phyloP scores from a whole-genome alignment of 2,329 filamentous ascomycete genomes.

The Colletotrichum sp. region DNA sequence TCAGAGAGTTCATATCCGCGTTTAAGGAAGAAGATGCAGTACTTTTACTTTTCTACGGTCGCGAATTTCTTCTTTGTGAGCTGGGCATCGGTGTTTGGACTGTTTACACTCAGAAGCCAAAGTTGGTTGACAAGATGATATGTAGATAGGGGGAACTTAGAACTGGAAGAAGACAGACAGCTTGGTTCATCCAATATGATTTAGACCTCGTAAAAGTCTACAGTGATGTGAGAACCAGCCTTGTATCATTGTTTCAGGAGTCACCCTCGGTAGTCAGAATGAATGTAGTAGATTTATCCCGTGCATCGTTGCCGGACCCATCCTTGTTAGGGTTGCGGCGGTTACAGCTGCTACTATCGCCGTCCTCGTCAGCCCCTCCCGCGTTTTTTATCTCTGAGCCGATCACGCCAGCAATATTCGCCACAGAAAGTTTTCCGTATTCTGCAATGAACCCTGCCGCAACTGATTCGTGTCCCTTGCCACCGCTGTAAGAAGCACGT shows the following conservation, averaged over 20 bases:
- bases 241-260: neutral
- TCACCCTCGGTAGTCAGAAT: neutral
- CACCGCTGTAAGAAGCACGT: neutral
- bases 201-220: neutral
- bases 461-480: neutral
- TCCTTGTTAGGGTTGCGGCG: neutral
- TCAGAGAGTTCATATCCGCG: neutral
- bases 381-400: neutral
- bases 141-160: too few relatives aligned
- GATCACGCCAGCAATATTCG: neutral
- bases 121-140: conserved; percentile 1
- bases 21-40: neutral
- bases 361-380: neutral
- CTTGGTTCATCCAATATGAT: neutral
- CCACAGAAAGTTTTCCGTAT: neutral
- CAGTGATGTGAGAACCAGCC: neutral
- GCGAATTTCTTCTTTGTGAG: conserved; percentile 1
- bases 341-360: neutral
- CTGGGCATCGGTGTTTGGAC: neutral
- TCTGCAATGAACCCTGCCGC: neutral
- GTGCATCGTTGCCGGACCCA: neutral
- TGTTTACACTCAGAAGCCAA: neutral
- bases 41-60: neutral
- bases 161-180: too few relatives aligned
- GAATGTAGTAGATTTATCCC: neutral